Base-by-base conservation (phyloP, 73 alveolate genomes). In the Blepharisma japonicum region DNA sequence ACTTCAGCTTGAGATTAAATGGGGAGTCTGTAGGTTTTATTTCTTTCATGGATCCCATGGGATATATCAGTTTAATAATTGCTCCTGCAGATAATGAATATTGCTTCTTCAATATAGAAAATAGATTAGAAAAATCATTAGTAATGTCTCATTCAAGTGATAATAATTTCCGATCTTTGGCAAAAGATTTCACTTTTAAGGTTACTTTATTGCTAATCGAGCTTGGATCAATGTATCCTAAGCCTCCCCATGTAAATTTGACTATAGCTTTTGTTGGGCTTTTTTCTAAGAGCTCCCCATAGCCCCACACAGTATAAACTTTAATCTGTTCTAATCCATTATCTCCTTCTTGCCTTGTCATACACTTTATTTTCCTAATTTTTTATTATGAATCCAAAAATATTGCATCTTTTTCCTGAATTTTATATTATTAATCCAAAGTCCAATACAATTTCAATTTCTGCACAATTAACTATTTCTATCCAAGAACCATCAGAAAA, bases 261-360 rank as follows among this genome's bases (percentile, higher is more conserved):
- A 70, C 80, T 14, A 70, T n/a, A 25, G 66, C 18, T 70, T 70
- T 25, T 9, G 80, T 2, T 45, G 18, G 32, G 21, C n/a, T 0
- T 70, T 47, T n/a, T 45, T 70, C 66, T 18, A 61, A 39, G 74
- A 70, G 32, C 39, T 70, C 27, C 14, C 80, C 80, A 45, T 70
- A 70, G 70, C 80, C 80, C 56, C 66, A 70, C 14, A 54, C 14
- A 45, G 80, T 70, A 48, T 61, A 61, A 25, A 61, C 74, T 39
- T 39, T 14, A 14, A 14, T 61, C 74, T 61, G 47, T 20, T 61
- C 74, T 20, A 39, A 61, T 61, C 42, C 42, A 32, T 32, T 32
- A 32, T 32, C 42, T 32, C 42, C 42, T 32, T 32, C 42, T 32
- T 32, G 42, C 42, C 42, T 32, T 32, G 42, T 32, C 42, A 32